Evolutionary conservation across 2,329 filamentous ascomycete species (phyloP).

Genomic region (Cordyceps javanica): DNA sequence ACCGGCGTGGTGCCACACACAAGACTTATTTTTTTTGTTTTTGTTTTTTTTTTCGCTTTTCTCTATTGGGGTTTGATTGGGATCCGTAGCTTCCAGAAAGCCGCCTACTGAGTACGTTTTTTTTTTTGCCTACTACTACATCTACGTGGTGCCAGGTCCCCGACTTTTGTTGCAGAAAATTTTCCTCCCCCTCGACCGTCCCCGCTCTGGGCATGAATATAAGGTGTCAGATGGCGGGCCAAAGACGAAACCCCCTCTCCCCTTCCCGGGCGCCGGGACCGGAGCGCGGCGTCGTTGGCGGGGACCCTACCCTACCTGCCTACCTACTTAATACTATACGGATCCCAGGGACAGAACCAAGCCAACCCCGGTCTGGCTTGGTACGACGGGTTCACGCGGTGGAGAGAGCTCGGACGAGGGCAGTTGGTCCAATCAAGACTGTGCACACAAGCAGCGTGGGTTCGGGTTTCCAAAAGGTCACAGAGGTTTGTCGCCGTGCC

Average conservation of each 20-base stretch:
- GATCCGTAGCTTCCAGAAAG: too few relatives aligned
- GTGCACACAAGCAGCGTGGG: background rate
- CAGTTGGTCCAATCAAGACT: background rate
- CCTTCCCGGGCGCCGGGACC: slow-evolving; percentile 8
- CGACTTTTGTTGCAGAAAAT: too few relatives aligned
- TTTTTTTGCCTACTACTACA: too few relatives aligned
- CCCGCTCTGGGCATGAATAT: background rate
- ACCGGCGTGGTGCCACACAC: too few relatives aligned
- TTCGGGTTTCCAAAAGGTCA: slow-evolving; percentile 9
- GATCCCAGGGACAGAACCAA: background rate
- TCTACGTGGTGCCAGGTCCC: too few relatives aligned
- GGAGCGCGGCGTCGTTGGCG: slow-evolving; percentile 1
- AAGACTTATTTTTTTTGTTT: too few relatives aligned
- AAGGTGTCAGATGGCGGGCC: background rate
- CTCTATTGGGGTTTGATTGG: too few relatives aligned
- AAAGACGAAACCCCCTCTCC: slow-evolving; percentile 1
- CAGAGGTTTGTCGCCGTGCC: background rate
- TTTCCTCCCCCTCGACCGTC: background rate
- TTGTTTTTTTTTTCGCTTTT: too few relatives aligned
- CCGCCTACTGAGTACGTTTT: too few relatives aligned
- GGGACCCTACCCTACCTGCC: too few relatives aligned
- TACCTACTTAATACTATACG: too few relatives aligned
- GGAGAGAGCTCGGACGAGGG: background rate
- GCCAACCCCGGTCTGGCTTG: background rate
- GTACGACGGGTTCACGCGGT: background rate